Evolutionary conservation across 108 stramenopile species (phyloP).

Genomic region (Cyclostephanos invisitatus): DNA sequence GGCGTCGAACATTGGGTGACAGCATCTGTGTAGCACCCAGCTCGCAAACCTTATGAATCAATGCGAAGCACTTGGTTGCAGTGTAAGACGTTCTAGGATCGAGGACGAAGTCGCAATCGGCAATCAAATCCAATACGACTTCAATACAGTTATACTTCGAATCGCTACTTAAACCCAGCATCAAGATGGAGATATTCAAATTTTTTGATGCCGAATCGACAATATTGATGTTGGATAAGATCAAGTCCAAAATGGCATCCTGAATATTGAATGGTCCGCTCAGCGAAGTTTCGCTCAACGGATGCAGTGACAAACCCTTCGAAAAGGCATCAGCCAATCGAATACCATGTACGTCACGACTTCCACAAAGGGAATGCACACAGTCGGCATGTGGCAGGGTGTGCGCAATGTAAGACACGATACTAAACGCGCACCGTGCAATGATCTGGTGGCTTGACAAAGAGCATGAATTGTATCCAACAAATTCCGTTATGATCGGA

Average conservation of each 20-base stretch:
- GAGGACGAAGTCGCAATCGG: slow-evolving; percentile 44
- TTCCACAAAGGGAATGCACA: slow-evolving; percentile 31
- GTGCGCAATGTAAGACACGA: slow-evolving; percentile 43
- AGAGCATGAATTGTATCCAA: slow-evolving; percentile 47
- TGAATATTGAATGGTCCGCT: slow-evolving; percentile 32
- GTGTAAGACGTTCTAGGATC: slow-evolving; percentile 39
- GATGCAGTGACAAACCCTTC: slow-evolving; percentile 52
- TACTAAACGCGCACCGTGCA: slow-evolving; percentile 35
- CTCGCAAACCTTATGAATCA: slow-evolving; percentile 58
- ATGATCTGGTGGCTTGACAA: slow-evolving; percentile 35
- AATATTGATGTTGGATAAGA: slow-evolving; percentile 36
- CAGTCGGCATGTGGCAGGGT: slow-evolving; percentile 35
- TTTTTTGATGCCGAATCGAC: slow-evolving; percentile 9
- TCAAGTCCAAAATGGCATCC: slow-evolving; percentile 41
- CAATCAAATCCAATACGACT: slow-evolving; percentile 58
- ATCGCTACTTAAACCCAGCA: slow-evolving; percentile 39
- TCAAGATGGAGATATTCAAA: slow-evolving; percentile 29
- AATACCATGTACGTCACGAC: slow-evolving; percentile 30
- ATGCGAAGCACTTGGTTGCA: slow-evolving; percentile 68
- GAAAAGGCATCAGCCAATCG: slow-evolving; percentile 45
- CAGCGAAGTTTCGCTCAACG: slow-evolving; percentile 7
- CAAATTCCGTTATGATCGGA: slow-evolving; percentile 44
- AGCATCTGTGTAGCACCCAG: slow-evolving; percentile 13
- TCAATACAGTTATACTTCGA: slow-evolving; percentile 56
- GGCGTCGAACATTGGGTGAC: slow-evolving; percentile 14